Conservation (phyloP, 495 filamentous ascomycete genomes). For the Neurospora discreta region DNA sequence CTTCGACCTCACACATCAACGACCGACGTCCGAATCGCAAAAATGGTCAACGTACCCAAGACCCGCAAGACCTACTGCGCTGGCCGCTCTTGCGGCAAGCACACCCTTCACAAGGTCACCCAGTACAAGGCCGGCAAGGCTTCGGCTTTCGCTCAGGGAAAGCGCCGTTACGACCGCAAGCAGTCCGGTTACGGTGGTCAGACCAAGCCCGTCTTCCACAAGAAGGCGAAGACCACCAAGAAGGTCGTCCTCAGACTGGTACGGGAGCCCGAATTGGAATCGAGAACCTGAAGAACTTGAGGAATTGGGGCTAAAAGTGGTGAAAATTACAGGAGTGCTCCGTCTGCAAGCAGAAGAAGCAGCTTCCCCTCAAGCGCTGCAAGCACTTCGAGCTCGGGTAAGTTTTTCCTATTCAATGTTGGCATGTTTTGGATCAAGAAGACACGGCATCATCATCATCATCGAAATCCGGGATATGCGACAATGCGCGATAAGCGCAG, state of each 20-base stretch:
- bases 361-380: slow-evolving; percentile 95
- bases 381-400: slow-evolving; percentile 99
- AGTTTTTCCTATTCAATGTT: slow-evolving; percentile 25
- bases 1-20: slow-evolving; percentile 17
- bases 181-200: slow-evolving; percentile 99
- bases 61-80: slow-evolving; percentile 63
- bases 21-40: slow-evolving; percentile 22
- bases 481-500: not conserved
- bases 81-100: slow-evolving; percentile 87
- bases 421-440: not conserved
- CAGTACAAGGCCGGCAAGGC: slow-evolving; percentile 86
- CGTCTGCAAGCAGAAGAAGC: slow-evolving; percentile 94
- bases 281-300: not conserved
- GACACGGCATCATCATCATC: not conserved
- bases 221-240: slow-evolving; percentile 99
- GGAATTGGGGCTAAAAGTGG: slow-evolving; percentile 10
- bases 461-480: not conserved
- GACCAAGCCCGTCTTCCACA: slow-evolving; percentile 99
- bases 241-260: slow-evolving; percentile 92
- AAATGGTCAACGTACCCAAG: slow-evolving; percentile 35
- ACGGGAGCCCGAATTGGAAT: slow-evolving; percentile 4
- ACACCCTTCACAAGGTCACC: slow-evolving; percentile 88
- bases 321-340: slow-evolving; percentile 91
- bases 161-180: slow-evolving; percentile 99
- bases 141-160: slow-evolving; percentile 93